Base-by-base conservation (phyloP, 129 eudicot species). In the Arctium lappa region DNA sequence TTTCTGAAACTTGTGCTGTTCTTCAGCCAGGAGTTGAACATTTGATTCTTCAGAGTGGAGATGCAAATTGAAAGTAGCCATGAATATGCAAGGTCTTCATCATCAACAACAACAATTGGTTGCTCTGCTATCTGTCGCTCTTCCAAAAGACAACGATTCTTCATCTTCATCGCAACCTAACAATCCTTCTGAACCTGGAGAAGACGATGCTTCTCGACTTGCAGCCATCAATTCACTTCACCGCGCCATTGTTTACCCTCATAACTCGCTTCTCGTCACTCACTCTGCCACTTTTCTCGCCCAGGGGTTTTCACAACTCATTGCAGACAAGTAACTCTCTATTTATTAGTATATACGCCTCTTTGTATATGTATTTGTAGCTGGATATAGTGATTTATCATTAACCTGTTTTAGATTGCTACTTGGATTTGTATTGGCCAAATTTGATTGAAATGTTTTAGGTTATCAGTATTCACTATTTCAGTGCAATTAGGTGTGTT, bases 31-130 rank as follows among this genome's bases (percentile, higher is more conserved):
- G 62, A 48, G 33, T 68, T 68, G 72, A 68, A 68, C 13, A 68
- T 68, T 68, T 22, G 15, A 66, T 66, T 66, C 36, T 0, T 1
- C 56, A 37, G 53, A 32, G 73, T 29, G 79, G 90, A 91, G 81
- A 91, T 88, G 91, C 90, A 75, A 86, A 76, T 80, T 74, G 53
- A 76, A 65, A 37, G 53, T 0, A 77, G 66, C 39, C 69, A 78
- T 78, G 75, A 89, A 38, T 89, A 94, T 94, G 97, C 98, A 94
- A 89, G 92, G 97, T 46, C 90, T 94, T 83, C 97, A 94, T 80
- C 98, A 94, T 83, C 98, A 92, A 37, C 97, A 94, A 75, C 98
- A 94, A 69, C 98, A 94, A 76, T 75, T 94, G 22, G 94, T 91
- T 18, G 94, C 98, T 74, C 92, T 94, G n/a, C 94, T 94, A 75